phyloP scores from a whole-genome alignment of 768 basidiomycete genomes.

The Coprinopsis sp. region DNA sequence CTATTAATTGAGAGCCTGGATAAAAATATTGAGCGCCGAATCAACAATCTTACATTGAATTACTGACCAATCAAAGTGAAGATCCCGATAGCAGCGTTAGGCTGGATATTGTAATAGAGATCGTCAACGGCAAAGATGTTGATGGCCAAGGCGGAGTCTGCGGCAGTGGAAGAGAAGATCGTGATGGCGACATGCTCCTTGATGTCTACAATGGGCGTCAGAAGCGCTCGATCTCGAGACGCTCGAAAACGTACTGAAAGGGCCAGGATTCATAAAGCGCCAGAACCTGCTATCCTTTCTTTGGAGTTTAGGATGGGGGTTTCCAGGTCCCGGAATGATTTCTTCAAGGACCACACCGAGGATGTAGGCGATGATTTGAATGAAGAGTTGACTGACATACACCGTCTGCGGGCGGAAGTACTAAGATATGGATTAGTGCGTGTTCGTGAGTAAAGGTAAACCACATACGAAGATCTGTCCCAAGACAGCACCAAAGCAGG shows the following conservation, averaged over 20 bases:
- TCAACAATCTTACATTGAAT: background rate
- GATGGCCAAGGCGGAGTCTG: slow-evolving; percentile 53
- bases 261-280: slow-evolving; percentile 58
- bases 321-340: slow-evolving; percentile 32
- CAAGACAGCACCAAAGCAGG: slow-evolving; percentile 51
- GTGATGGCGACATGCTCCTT: slow-evolving; percentile 61
- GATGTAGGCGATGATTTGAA: slow-evolving; percentile 49
- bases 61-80: slow-evolving; percentile 34
- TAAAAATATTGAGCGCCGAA: background rate
- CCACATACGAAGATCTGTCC: slow-evolving; percentile 43
- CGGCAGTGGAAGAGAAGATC: slow-evolving; percentile 57
- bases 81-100: slow-evolving; percentile 39
- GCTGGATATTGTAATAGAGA: slow-evolving; percentile 39
- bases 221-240: background rate
- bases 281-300: slow-evolving; percentile 37
- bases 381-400: slow-evolving; percentile 44
- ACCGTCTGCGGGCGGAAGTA: slow-evolving; percentile 53
- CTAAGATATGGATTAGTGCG: slow-evolving; percentile 19
- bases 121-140: slow-evolving; percentile 56
- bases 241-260: slow-evolving; percentile 43
- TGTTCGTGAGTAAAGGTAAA: background rate
- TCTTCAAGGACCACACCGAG: slow-evolving; percentile 42
- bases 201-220: slow-evolving; percentile 29
- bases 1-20: slow-evolving; percentile 33
- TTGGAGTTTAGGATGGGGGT: slow-evolving; percentile 21